Evolutionary conservation across 805 yeast species (phyloP).

Genomic region (Saturnispora gosingensis): DNA sequence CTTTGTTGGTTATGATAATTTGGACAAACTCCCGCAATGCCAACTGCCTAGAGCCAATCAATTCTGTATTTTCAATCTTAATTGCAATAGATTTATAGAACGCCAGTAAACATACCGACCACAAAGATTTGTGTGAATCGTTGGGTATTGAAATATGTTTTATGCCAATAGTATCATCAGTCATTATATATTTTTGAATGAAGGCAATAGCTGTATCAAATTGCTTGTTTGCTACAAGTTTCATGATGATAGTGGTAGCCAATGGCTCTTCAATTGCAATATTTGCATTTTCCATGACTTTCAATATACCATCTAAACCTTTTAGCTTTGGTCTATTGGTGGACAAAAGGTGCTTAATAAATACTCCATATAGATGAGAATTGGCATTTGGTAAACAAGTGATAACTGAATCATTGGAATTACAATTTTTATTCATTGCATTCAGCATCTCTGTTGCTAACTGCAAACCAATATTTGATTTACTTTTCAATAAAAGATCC

Average conservation of each 20-base stretch:
- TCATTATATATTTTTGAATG: conserved; percentile 23
- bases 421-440: conserved; percentile 20
- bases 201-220: conserved; percentile 26
- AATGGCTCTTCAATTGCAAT: conserved; percentile 29
- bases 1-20: conserved; percentile 10
- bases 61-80: conserved; percentile 3
- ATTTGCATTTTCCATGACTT: conserved; percentile 23
- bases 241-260: conserved; percentile 30
- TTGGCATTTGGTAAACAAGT: conserved; percentile 30
- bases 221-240: conserved; percentile 24
- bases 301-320: conserved; percentile 25
- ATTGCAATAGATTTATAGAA: conserved; percentile 10
- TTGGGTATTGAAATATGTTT: neutral
- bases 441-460: conserved; percentile 27
- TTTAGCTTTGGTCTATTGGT: conserved; percentile 20
- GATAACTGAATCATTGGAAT: neutral
- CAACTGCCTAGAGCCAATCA: conserved; percentile 8
- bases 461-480: conserved; percentile 14
- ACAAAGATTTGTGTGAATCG: conserved; percentile 6
- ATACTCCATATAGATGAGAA: conserved; percentile 33
- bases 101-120: conserved; percentile 6
- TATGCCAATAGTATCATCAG: conserved; percentile 10
- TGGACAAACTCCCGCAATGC: conserved; percentile 15
- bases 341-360: conserved; percentile 29
- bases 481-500: conserved; percentile 15